phyloP scores from a whole-genome alignment of 176 grass and related monocot species.

The Carex cristatella region DNA sequence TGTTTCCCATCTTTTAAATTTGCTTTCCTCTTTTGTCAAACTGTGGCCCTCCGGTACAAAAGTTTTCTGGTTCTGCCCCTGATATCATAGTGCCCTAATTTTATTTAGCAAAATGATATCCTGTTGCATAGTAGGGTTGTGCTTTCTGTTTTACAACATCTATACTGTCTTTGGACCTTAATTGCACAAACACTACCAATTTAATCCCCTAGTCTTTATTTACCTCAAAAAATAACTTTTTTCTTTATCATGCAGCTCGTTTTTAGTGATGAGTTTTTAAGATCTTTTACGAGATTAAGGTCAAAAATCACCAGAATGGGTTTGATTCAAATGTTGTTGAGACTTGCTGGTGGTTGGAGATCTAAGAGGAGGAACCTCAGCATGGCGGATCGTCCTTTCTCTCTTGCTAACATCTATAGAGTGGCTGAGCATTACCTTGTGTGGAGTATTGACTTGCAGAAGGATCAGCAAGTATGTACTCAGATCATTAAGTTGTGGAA shows the following conservation, averaged over 20 bases:
- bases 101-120: not conserved
- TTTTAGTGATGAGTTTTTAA: conserved; percentile 71
- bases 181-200: no score
- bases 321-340: conserved; percentile 51
- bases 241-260: conserved; percentile 34
- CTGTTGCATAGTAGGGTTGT: not conserved
- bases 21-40: no score
- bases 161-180: not conserved
- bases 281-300: conserved; percentile 55
- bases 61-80: no score
- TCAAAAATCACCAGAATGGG: conserved; percentile 33
- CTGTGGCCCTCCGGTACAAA: no score
- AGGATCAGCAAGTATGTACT: conserved; percentile 35
- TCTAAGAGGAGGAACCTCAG: conserved; percentile 19
- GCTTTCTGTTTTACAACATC: not conserved
- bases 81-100: no score
- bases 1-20: no score
- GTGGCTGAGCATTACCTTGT: conserved; percentile 47
- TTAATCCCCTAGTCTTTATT: not conserved
- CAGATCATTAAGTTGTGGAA: conserved; percentile 84
- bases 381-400: conserved; percentile 24
- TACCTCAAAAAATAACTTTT: not conserved
- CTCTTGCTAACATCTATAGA: conserved; percentile 43
- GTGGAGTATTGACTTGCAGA: conserved; percentile 70
- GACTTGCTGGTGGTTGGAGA: conserved; percentile 60